phyloP scores from a whole-genome alignment of 192 early-diverging fungal genomes.

The Polychytrium aggregatum region DNA sequence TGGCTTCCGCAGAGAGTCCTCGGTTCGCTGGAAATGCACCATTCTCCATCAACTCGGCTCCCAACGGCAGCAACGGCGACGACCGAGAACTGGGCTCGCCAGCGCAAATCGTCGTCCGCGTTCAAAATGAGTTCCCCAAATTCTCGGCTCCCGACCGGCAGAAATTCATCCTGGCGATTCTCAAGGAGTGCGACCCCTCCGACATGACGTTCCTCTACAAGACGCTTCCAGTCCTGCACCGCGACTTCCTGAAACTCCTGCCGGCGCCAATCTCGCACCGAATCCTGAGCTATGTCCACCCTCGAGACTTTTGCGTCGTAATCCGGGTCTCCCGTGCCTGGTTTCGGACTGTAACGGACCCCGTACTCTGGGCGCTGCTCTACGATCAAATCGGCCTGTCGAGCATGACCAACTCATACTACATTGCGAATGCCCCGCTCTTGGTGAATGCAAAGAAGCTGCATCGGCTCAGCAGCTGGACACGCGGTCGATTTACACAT shows the following conservation, averaged over 20 bases:
- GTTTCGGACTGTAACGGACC: constrained; percentile 2
- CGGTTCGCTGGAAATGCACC: no score
- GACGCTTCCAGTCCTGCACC: constrained; percentile 15
- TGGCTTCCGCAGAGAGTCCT: no score
- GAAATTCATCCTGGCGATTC: constrained; percentile 10
- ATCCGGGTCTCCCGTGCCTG: constrained; percentile 10
- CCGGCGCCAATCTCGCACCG: constrained; percentile 7
- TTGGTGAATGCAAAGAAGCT: constrained; percentile 15
- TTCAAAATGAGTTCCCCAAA: constrained; percentile 7
- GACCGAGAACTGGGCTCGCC: no score
- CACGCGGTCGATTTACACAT: constrained; percentile 10
- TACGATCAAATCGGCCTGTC: constrained; percentile 19
- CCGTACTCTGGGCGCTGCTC: constrained; percentile 14
- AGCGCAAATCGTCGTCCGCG: no score
- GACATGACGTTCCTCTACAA: constrained; percentile 19
- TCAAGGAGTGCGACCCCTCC: constrained; percentile 23
- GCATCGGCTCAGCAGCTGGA: constrained; percentile 12
- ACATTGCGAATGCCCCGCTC: constrained; percentile 1
- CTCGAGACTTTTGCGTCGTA: constrained; percentile 18
- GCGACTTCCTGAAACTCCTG: constrained; percentile 22
- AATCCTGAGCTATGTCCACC: constrained; percentile 15
- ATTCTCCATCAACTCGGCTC: no score
- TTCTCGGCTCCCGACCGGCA: constrained; percentile 6
- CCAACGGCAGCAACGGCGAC: no score
- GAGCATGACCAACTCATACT: constrained; percentile 11